A percentile compares a stretch with the other conserved stretches of the same genome.
These are phyloP conservation scores for Apostasia shenzhenica DNA, from an alignment of 106 monocot genomes.

Conservation along the genomic window DNA sequence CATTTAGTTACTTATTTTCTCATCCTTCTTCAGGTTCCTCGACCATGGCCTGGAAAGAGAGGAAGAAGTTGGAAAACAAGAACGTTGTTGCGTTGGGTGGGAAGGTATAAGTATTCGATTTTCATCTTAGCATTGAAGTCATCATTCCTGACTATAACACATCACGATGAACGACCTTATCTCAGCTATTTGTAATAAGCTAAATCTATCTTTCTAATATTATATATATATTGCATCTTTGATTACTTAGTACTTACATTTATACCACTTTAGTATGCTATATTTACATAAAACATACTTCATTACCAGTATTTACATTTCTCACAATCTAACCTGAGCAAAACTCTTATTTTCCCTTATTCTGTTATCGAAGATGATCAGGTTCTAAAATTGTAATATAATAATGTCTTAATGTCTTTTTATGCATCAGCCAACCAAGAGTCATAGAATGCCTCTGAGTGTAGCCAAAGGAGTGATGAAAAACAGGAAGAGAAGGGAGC, in stretches of 20 bases:
- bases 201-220: too few species aligned
- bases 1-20: too few species aligned
- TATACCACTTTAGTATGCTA: too few species aligned
- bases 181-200: too few species aligned
- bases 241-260: too few species aligned
- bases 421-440: slow-evolving; percentile 33
- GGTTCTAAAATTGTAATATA: background rate
- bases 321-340: too few species aligned
- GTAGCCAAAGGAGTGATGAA: slow-evolving; percentile 38
- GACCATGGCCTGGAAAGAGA: slow-evolving; percentile 55
- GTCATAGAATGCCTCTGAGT: slow-evolving; percentile 32
- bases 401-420: background rate
- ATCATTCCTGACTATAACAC: too few species aligned
- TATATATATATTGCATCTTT: too few species aligned
- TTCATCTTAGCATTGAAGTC: background rate
- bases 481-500: slow-evolving; percentile 26
- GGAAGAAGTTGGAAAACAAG: slow-evolving; percentile 47
- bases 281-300: too few species aligned
- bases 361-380: background rate
- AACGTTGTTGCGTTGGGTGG: slow-evolving; percentile 41
- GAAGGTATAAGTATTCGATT: slow-evolving; percentile 20
- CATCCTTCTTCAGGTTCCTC: slow-evolving; percentile 27
- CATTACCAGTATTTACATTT: too few species aligned
- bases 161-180: too few species aligned
- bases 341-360: background rate